Conservation (phyloP, 768 basidiomycete genomes). For the Pisolithus microcarpus region DNA sequence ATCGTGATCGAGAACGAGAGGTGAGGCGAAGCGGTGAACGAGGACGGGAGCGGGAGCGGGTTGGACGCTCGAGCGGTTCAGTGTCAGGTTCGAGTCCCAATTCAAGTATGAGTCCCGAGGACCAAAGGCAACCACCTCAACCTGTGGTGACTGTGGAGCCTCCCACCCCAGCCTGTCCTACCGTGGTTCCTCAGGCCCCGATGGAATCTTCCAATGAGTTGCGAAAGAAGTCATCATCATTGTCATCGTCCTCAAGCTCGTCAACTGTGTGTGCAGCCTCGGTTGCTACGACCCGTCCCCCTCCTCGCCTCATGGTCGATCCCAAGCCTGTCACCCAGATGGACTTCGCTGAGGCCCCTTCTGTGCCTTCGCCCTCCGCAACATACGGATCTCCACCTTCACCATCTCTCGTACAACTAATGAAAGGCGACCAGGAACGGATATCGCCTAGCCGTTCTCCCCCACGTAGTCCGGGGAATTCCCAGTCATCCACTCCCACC, state of each 20-base stretch:
- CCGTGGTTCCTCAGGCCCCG: neutral
- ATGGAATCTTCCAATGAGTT: constrained; percentile 10
- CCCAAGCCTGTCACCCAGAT: constrained; percentile 23
- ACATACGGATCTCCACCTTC: constrained; percentile 14
- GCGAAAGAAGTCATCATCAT: constrained; percentile 10
- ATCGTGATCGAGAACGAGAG: constrained; percentile 29
- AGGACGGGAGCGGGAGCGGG: constrained; percentile 25
- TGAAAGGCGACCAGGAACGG: constrained; percentile 31
- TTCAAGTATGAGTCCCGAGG: constrained; percentile 29
- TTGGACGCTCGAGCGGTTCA: constrained; percentile 19
- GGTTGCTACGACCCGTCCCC: constrained; percentile 10
- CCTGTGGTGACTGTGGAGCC: neutral
- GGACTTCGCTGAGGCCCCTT: constrained; percentile 15
- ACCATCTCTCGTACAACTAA: constrained; percentile 6
- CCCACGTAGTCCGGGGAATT: constrained; percentile 39
- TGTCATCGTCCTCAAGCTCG: constrained; percentile 24
- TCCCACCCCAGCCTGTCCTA: neutral
- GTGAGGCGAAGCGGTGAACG: constrained; percentile 21
- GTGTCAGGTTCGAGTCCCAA: constrained; percentile 29
- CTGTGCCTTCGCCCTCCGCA: constrained; percentile 2
- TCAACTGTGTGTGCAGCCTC: constrained; percentile 13
- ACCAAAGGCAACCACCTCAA: constrained; percentile 5
- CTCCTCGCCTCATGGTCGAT: constrained; percentile 24
- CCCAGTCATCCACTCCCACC: constrained; percentile 8
- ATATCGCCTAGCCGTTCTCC: constrained; percentile 47